These are phyloP conservation scores for Hymenoscyphus occultus DNA, from an alignment of 2,329 filamentous ascomycete genomes.

Conservation along the genomic window DNA sequence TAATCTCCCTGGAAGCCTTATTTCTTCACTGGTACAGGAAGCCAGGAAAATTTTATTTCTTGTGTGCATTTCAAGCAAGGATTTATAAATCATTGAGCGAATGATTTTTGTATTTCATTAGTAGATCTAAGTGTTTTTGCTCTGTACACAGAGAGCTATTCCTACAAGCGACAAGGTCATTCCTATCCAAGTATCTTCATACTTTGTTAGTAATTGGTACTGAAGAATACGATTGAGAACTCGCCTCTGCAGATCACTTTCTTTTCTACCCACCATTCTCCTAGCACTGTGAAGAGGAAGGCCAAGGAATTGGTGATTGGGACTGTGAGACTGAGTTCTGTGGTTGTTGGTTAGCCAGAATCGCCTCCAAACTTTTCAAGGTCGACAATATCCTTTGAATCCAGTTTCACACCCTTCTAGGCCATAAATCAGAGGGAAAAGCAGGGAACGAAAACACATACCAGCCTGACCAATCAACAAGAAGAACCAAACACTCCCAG, in stretches of 20 bases:
- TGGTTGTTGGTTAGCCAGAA: conserved; percentile 11
- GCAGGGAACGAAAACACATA: conserved; percentile 43
- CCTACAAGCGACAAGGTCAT: conserved; percentile 76
- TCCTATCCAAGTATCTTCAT: conserved; percentile 74
- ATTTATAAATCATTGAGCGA: conserved; percentile 18
- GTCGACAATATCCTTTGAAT: background rate
- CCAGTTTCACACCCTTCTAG: background rate
- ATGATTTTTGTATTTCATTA: conserved; percentile 11
- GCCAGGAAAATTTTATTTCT: conserved; percentile 12
- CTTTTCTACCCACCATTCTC: conserved; percentile 90
- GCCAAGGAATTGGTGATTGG: conserved; percentile 93
- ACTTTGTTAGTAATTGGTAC: conserved; percentile 10
- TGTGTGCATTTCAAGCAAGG: conserved; percentile 18
- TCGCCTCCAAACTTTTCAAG: background rate
- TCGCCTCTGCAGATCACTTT: conserved; percentile 83
- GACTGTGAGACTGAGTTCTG: conserved; percentile 88
- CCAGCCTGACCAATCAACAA: conserved; percentile 88
- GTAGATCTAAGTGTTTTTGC: conserved; percentile 42
- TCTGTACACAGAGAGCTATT: conserved; percentile 80
- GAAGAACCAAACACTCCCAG: conserved; percentile 96
- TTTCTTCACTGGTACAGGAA: conserved; percentile 19
- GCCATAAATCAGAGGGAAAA: background rate
- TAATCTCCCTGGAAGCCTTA: background rate
- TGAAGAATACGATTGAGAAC: conserved; percentile 30
- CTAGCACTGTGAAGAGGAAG: conserved; percentile 92